phyloP scores from a whole-genome alignment of 441 rosid genomes.

The Biscutella laevigata region DNA sequence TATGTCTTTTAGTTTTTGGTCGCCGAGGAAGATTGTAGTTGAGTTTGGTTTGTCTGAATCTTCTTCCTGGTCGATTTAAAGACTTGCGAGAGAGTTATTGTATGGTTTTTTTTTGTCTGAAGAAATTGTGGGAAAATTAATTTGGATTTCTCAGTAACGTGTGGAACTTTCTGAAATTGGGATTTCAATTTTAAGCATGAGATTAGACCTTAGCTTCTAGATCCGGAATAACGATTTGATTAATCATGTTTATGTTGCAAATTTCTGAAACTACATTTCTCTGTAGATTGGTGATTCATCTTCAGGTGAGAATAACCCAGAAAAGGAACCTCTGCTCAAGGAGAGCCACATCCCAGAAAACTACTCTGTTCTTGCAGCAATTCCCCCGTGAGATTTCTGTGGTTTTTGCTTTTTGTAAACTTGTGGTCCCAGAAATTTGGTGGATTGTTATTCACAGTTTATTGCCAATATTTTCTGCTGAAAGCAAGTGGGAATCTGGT shows the following conservation, averaged over 20 bases:
- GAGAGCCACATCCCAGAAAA: conserved; percentile 39
- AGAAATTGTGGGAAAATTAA: neutral
- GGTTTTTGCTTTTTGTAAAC: neutral
- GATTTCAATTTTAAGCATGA: neutral
- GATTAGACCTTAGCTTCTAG: conserved; percentile 3
- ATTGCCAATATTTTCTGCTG: conserved; percentile 2
- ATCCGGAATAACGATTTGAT: neutral
- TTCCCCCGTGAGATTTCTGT: conserved; percentile 56
- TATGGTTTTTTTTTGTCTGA: neutral
- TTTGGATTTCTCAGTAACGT: neutral
- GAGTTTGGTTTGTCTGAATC: neutral
- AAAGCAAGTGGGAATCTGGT: conserved; percentile 4
- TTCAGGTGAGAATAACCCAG: conserved; percentile 45
- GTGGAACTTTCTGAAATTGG: conserved; percentile 1
- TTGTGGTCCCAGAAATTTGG: conserved; percentile 2
- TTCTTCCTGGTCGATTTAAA: neutral
- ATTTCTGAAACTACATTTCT: conserved; percentile 1
- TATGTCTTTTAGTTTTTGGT: conserved; percentile 1
- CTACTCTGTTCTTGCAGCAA: conserved; percentile 55
- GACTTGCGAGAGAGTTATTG: neutral
- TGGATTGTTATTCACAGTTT: conserved; percentile 3
- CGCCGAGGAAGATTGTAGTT: neutral
- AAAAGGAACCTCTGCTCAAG: conserved; percentile 57
- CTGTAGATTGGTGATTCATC: conserved; percentile 54
- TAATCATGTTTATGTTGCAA: neutral